phyloP scores from a whole-genome alignment of 148 eudicot genomes.

The Polygonum maritimum region DNA sequence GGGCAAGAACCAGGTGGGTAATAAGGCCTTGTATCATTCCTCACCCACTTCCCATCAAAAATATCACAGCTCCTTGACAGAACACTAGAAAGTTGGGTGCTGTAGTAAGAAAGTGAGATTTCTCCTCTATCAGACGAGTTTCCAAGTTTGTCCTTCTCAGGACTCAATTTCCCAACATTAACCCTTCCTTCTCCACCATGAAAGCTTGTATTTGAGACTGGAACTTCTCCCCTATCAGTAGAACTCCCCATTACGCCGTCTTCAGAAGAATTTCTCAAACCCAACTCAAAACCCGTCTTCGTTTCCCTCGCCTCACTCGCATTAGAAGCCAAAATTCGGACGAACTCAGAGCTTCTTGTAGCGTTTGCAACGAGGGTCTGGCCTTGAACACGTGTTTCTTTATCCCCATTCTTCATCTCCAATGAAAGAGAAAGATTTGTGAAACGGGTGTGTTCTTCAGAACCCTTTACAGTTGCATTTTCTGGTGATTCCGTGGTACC shows the following conservation, averaged over 20 bases:
- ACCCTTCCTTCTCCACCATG: not conserved
- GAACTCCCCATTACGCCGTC: not conserved
- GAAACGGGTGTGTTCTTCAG: not conserved
- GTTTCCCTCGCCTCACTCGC: not conserved
- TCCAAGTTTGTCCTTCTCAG: not conserved
- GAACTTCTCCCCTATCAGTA: not conserved
- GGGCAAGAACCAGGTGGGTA: slow-evolving; percentile 76
- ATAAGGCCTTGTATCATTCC: slow-evolving; percentile 50
- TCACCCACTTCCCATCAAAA: slow-evolving; percentile 80
- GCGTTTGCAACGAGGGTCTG: not conserved
- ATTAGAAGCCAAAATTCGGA: not conserved
- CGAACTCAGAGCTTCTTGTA: not conserved
- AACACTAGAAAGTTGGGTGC: not conserved
- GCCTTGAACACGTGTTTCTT: not conserved
- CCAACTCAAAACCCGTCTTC: not conserved
- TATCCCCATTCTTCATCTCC: slow-evolving; percentile 2
- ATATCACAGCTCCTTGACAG: slow-evolving; percentile 42
- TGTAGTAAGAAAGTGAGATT: not conserved
- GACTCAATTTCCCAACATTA: not conserved
- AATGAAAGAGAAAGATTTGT: not conserved
- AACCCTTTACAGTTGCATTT: not conserved
- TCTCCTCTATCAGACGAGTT: not conserved
- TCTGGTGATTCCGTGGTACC: not conserved
- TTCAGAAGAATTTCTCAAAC: not conserved
- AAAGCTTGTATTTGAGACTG: slow-evolving; percentile 3